Base-by-base conservation (phyloP, 2,329 filamentous ascomycete genomes). In the Sclerotinia sclerotiorum region DNA sequence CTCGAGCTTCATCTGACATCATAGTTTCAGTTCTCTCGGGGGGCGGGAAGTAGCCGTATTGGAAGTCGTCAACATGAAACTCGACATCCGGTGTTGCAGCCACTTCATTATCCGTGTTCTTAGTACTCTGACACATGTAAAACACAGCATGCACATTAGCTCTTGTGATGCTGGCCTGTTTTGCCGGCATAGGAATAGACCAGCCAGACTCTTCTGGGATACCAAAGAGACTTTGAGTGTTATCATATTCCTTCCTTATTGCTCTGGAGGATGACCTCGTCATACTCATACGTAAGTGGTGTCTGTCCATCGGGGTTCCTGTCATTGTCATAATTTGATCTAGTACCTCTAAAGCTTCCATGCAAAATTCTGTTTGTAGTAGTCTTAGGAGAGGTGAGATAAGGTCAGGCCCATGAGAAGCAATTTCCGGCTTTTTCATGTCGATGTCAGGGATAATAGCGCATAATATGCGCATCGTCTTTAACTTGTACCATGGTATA, bases 251-350 rank as follows among this genome's bases (percentile, higher is more conserved):
- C 77, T 97, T 98, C 61, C 92, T 89, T 62, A 95, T 90, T 0
- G 90, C 88, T 74, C 91, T 90, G 0, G 93, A 95, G 2, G 93
- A 93, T 1, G 91, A 89, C 17, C 92, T 90, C 6, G 93, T 94
- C 93, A 99, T 97, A 79, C 94, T 98, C 96, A 99, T 99, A 51
- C 95, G 88, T 69, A 99, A 82, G 76, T 98, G 93, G 74, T 97
- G 93, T 74, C 92, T 93, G 79, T 98, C 95, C 85, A 97, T 93
- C 1, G 94, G 91, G 44, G 91, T 93, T 5, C 92, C 91, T 0
- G 93, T 93, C 83, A 98, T 94, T 39, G 91, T 92, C 86, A 97
- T 97, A 74, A 98, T 95, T 72, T 94, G 92, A 78, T 99, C 95
- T 69, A 99, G 83, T 0, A 99, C 94, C 72, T 93, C 88, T 13